A percentile compares a stretch with the other conserved stretches of the same genome.
These are phyloP conservation scores for Melastoma malabathricum DNA, from an alignment of 345 rosid species.

Conservation along the genomic window DNA sequence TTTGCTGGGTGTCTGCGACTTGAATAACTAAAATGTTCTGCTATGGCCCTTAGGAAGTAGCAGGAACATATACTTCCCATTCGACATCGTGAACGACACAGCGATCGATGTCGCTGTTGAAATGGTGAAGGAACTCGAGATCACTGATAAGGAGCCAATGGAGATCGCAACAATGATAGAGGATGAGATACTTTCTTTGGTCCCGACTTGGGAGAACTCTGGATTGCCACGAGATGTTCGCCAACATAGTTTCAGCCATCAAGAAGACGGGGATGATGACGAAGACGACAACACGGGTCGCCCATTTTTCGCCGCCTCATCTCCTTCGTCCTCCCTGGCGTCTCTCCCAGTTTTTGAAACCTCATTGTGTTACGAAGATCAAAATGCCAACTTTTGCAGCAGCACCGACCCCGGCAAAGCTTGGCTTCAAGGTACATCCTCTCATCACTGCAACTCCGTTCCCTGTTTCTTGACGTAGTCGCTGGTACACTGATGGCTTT, in stretches of 20 bases:
- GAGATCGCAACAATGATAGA: slow-evolving; percentile 79
- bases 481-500: background rate
- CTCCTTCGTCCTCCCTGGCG: slow-evolving; percentile 47
- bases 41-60: slow-evolving; percentile 23
- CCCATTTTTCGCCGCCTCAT: slow-evolving; percentile 28
- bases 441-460: background rate
- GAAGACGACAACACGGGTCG: slow-evolving; percentile 15
- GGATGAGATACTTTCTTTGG: slow-evolving; percentile 51
- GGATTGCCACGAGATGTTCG: slow-evolving; percentile 2
- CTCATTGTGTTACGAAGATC: slow-evolving; percentile 5
- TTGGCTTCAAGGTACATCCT: slow-evolving; percentile 28
- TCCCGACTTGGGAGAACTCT: slow-evolving; percentile 45
- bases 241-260: slow-evolving; percentile 29
- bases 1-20: background rate
- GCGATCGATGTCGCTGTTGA: slow-evolving; percentile 70
- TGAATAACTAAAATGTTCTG: background rate
- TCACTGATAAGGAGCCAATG: slow-evolving; percentile 53
- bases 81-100: slow-evolving; percentile 56
- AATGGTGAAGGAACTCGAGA: slow-evolving; percentile 85
- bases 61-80: slow-evolving; percentile 78
- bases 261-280: slow-evolving; percentile 30
- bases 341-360: slow-evolving; percentile 23
- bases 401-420: slow-evolving; percentile 2
- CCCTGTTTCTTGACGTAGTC: background rate
- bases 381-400: background rate